Base-by-base conservation (phyloP, 2,329 filamentous ascomycete species). In the Nemania serpens region DNA sequence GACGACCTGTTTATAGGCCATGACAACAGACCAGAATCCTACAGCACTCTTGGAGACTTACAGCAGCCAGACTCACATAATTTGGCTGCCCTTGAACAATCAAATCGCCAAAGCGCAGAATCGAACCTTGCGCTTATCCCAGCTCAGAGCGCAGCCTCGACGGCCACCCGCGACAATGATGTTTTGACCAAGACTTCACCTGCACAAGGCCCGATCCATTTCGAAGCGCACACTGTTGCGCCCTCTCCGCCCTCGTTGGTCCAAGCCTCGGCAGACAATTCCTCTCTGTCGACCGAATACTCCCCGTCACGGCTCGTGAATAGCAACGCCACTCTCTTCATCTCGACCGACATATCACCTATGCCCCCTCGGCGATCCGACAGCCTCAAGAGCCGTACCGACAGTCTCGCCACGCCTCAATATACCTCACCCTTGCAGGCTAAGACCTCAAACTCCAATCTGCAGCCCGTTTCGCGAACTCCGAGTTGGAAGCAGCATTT, bases 401-500 rank as follows among this genome's bases (percentile, higher is more conserved):
- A 70, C 13, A 66, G 64, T 57, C 68, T 74, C 43, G 75, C 75
- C 13, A 67, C 72, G 6, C 68, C 73, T 17, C 71, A 70, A 47
- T 67, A 67, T 25, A 70, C 72, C 5, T 71, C 63, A 39, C 66
- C 64, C 41, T 68, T 80, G 33, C 75, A 77, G 36, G 76, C 75
- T 65, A 77, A 79, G 62, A 68, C 75, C 10, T 81, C 80, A 0
- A 71, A 74, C 4, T 77, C 81, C 18, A 82, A 76, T 34, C 71
- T 85, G n/a, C 76, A 75, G 48, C 81, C 82, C 5, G 71, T 87
- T 17, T 83, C 83, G 20, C 79, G 85, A 67, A 88, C 85, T 0
- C 85, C 85, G 2, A 88, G 86, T 70, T 74, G 88, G 62, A 87
- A 87, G 69, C 79, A 83, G n/a, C 78, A 81, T 48, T 74, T 86